A percentile compares a stretch with the other conserved stretches of the same genome.
These are phyloP conservation scores for Acer yangbiense DNA, from an alignment of 345 rosid species.

Conservation along the genomic window DNA sequence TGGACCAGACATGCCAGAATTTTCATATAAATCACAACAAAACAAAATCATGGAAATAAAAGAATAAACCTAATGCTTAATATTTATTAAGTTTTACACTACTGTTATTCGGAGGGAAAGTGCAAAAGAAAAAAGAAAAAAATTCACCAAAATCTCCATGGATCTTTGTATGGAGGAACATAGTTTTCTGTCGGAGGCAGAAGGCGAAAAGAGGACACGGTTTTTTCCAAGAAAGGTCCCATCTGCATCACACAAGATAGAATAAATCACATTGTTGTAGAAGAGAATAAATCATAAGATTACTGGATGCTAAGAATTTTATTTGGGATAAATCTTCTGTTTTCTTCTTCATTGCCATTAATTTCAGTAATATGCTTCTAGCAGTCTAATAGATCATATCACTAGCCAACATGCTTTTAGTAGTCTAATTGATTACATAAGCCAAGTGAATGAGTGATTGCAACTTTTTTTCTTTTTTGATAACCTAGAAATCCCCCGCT, in stretches of 20 bases:
- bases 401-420: not conserved
- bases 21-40: not conserved
- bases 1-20: not conserved
- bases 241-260: constrained; percentile 51
- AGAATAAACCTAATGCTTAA: not conserved
- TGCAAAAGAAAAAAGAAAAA: not conserved
- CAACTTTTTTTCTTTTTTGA: not conserved
- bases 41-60: too few relatives aligned
- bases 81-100: not conserved
- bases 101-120: not conserved
- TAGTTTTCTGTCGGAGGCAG: constrained; percentile 73
- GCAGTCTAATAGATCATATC: not conserved
- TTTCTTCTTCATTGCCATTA: not conserved
- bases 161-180: constrained; percentile 95
- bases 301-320: not conserved
- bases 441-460: not conserved
- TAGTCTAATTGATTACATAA: too few relatives aligned
- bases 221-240: constrained; percentile 73
- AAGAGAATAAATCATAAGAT: not conserved
- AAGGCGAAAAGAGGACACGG: constrained; percentile 78
- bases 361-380: not conserved
- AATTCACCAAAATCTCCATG: constrained; percentile 96
- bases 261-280: not conserved
- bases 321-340: not conserved
- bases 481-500: too few relatives aligned